These are phyloP conservation scores for Penicillium sp. DNA, from an alignment of 2,329 filamentous ascomycete species.

Conservation along the genomic window DNA sequence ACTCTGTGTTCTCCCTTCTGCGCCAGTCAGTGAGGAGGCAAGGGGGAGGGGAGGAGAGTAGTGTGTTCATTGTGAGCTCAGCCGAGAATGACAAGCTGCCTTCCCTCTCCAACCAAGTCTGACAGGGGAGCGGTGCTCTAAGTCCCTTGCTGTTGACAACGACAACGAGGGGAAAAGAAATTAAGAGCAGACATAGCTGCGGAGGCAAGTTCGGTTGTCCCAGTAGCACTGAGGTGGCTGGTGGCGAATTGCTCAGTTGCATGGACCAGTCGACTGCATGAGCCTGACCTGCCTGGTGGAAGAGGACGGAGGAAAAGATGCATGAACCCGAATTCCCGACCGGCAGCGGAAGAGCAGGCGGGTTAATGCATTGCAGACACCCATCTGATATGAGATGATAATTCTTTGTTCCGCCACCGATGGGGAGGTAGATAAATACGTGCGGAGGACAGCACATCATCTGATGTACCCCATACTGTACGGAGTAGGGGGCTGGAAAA, in stretches of 20 bases:
- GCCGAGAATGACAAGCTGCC: neutral
- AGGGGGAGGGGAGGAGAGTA: too few species aligned
- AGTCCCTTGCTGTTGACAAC: neutral
- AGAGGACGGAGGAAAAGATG: conserved; percentile 4
- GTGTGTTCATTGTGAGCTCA: conserved; percentile 11
- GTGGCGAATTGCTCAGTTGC: conserved; percentile 7
- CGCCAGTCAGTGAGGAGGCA: too few species aligned
- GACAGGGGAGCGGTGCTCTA: neutral
- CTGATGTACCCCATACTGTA: conserved; percentile 1
- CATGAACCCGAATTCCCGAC: neutral
- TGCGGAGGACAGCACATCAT: neutral
- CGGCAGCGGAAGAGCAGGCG: neutral
- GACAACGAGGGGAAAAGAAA: neutral
- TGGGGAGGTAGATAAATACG: neutral
- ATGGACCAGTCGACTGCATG: neutral
- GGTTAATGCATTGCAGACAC: conserved; percentile 6
- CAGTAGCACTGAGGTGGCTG: neutral
- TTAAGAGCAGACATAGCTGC: neutral
- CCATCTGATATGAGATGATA: neutral
- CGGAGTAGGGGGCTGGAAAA: neutral
- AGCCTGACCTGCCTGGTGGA: conserved; percentile 7
- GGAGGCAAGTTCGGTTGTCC: neutral
- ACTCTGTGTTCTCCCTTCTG: too few species aligned
- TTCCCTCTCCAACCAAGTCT: neutral
- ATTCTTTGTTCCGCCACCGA: neutral